These are phyloP conservation scores for Rhodotorula sp. DNA, from an alignment of 1,284 basidiomycete species.

Conservation along the genomic window DNA sequence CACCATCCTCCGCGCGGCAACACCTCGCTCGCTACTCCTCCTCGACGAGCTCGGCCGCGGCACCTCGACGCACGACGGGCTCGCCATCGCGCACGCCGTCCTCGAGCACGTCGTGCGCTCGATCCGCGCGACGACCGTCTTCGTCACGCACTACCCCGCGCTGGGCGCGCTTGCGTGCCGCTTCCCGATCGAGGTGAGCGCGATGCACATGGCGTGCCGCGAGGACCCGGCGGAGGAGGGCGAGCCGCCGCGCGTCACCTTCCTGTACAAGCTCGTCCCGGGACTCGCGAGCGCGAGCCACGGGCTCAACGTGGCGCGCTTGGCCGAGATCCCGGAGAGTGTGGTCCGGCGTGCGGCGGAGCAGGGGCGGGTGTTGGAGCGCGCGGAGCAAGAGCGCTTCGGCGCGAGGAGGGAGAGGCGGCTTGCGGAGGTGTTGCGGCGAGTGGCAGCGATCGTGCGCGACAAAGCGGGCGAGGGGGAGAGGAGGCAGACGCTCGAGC, in stretches of 20 bases:
- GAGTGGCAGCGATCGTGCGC: neutral
- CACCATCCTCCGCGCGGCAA: conserved; percentile 66
- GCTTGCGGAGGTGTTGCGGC: conserved; percentile 9
- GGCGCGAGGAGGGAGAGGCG: conserved; percentile 9
- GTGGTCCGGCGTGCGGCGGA: conserved; percentile 26
- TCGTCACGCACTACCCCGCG: conserved; percentile 86
- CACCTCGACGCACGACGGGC: conserved; percentile 81
- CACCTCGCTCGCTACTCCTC: conserved; percentile 58
- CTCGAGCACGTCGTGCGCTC: conserved; percentile 68
- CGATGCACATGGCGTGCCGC: conserved; percentile 83
- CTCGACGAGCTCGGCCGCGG: conserved; percentile 71
- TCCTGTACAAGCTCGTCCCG: conserved; percentile 71
- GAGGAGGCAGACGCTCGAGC: neutral
- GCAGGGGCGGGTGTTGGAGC: conserved; percentile 25
- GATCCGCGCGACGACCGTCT: conserved; percentile 76
- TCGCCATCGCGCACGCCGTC: conserved; percentile 73
- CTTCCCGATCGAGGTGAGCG: conserved; percentile 57
- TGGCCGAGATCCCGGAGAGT: conserved; percentile 35
- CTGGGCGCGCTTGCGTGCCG: conserved; percentile 25
- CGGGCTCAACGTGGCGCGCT: conserved; percentile 52
- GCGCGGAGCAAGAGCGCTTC: conserved; percentile 10
- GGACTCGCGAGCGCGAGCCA: conserved; percentile 74
- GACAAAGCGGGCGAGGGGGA: neutral
- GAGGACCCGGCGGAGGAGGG: conserved; percentile 62
- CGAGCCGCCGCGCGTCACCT: conserved; percentile 65